Base-by-base conservation (phyloP, 2,329 filamentous ascomycete species). In the Alternaria sp. region DNA sequence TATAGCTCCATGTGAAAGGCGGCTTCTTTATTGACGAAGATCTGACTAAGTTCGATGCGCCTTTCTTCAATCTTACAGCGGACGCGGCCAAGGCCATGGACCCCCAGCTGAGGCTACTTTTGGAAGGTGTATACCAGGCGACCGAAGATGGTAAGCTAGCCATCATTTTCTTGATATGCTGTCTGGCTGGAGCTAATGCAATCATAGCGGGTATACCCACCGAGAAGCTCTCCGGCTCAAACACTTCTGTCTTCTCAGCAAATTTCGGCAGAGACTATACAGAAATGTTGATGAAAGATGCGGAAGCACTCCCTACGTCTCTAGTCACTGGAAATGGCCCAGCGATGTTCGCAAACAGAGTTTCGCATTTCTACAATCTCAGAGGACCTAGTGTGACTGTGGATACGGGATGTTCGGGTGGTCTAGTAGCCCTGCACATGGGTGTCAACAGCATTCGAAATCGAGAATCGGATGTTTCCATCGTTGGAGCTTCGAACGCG, bases 331-430 rank as follows among this genome's bases (percentile, higher is more conserved):
- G 43, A 9, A 55, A 55, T 14, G 53, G 53, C 10, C 27, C 53
- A 20, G 53, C 53, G 1, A 55, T 55, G 53, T 48, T 55, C 7
- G 18, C 43, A 5, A 55, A 55, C 43, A 18, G 53, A 6, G 43
- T 55, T 11, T 55, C 53, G 4, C 53, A 55, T 38, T 55, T 55
- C 22, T 55, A 46, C 43, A 48, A 55, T 20, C 43, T 55, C 2
- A 20, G 25, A 11, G 53, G 53, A 4, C 53, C 53, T n/a, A 55
- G 53, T 40, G n/a, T 48, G 0, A 55, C 43, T 1, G 30, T 55
- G 3, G 53, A 55, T 16, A 55, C 53, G 12, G 53, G 53, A 27
- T 55, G 53, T 30, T 55, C 53, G 10, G 41, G 28, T 12, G 41
- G 53, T 9, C 30, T 55, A 22, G 43, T 38, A 32, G 43, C 41